phyloP scores from a whole-genome alignment of 129 eudicot genomes.

The Centrapalus pauciflorus region DNA sequence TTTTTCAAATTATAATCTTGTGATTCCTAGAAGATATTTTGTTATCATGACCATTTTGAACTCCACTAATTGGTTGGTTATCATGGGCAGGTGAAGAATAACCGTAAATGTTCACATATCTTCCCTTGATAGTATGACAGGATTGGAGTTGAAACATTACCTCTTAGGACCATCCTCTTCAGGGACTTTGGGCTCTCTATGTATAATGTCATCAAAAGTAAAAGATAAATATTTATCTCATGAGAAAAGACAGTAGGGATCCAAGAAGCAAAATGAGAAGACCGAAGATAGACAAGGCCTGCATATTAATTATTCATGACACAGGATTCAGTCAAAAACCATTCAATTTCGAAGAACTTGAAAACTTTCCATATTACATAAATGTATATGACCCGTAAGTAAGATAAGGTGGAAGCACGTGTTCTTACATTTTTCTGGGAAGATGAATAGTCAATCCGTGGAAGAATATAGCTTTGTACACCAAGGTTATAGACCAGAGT shows the following conservation, averaged over 20 bases:
- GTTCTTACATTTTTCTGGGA: constrained; percentile 52
- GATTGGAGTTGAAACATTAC: constrained; percentile 26
- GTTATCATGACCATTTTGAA: constrained; percentile 16
- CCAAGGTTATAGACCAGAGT: constrained; percentile 83
- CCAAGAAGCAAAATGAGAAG: constrained; percentile 28
- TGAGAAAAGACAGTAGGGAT: constrained; percentile 19
- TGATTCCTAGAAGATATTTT: constrained; percentile 24
- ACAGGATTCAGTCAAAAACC: background rate
- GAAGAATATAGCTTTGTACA: constrained; percentile 47
- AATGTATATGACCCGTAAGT: background rate
- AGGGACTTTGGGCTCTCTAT: constrained; percentile 18
- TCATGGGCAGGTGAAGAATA: constrained; percentile 5
- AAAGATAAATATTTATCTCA: constrained; percentile 19
- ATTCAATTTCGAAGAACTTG: background rate
- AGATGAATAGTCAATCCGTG: constrained; percentile 65
- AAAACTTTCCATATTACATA: background rate
- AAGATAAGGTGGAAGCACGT: background rate
- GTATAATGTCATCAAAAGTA: constrained; percentile 2
- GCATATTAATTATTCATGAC: constrained; percentile 2
- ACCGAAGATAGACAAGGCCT: constrained; percentile 34
- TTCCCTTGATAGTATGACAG: background rate
- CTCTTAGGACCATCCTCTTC: constrained; percentile 29
- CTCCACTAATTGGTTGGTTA: constrained; percentile 15
- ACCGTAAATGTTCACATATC: background rate
- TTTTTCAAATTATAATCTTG: constrained; percentile 21